A percentile compares a stretch with the other conserved stretches of the same genome.
These are phyloP conservation scores for Pyrus bretschneideri DNA, from an alignment of 306 rosid species.

Conservation along the genomic window DNA sequence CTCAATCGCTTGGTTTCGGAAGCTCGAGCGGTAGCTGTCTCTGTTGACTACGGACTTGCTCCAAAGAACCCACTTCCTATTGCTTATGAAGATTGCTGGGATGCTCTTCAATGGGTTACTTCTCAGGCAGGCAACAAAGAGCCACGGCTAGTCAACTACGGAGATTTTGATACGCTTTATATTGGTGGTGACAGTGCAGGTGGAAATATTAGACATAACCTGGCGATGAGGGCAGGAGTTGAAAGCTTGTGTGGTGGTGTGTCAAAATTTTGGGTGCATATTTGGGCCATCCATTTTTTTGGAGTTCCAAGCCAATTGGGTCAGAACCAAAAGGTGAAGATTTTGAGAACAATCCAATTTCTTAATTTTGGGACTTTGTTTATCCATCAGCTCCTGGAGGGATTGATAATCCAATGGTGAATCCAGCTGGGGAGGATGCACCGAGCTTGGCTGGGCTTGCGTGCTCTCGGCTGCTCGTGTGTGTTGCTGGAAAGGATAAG, in stretches of 20 bases:
- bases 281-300: conserved; percentile 21
- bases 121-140: conserved; percentile 18
- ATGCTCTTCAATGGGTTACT: conserved; percentile 36
- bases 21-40: conserved; percentile 34
- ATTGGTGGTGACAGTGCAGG: conserved; percentile 14
- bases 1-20: conserved; percentile 36
- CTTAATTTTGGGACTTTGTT: conserved; percentile 17
- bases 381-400: conserved; percentile 27
- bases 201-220: conserved; percentile 26
- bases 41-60: conserved; percentile 47
- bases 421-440: conserved; percentile 34
- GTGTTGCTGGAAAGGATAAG: neutral
- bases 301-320: conserved; percentile 28
- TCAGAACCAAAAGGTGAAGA: conserved; percentile 6
- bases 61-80: conserved; percentile 39
- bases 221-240: conserved; percentile 29
- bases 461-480: neutral
- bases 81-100: conserved; percentile 45
- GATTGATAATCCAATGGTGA: conserved; percentile 34
- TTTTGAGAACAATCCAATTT: neutral
- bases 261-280: conserved; percentile 30
- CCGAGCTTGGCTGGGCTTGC: conserved; percentile 9
- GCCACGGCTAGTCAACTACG: conserved; percentile 36
- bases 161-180: conserved; percentile 21
- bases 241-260: conserved; percentile 26